A percentile compares a stretch with the other conserved stretches of the same genome.
Conservation (phyloP, 805 yeast genomes). For the Barnettozyma vustinii region DNA sequence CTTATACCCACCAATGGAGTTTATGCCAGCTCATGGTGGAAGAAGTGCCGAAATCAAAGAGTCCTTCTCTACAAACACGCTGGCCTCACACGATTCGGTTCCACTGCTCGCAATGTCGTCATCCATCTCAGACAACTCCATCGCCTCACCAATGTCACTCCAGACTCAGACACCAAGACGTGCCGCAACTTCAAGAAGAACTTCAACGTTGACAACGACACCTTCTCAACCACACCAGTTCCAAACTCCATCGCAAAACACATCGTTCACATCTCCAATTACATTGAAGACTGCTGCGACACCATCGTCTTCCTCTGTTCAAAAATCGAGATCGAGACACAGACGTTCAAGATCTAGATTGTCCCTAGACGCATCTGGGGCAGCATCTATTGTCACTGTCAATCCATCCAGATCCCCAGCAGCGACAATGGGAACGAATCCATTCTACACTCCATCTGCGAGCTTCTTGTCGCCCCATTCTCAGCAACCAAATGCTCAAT, state of each 20-base stretch:
- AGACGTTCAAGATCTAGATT: conserved; percentile 36
- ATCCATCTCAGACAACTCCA: conserved; percentile 22
- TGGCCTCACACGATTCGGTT: conserved; percentile 28
- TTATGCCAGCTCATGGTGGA: not conserved
- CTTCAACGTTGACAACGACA: conserved; percentile 29
- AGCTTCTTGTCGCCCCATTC: conserved; percentile 36
- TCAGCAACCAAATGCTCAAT: not conserved
- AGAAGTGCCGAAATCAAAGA: conserved; percentile 16
- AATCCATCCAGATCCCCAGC: conserved; percentile 30
- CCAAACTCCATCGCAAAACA: conserved; percentile 22
- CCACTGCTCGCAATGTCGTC: conserved; percentile 26
- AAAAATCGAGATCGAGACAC: conserved; percentile 29
- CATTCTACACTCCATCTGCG: conserved; percentile 43
- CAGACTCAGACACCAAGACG: conserved; percentile 32
- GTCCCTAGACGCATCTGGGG: conserved; percentile 32
- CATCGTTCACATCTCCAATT: conserved; percentile 11
- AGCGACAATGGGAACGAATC: conserved; percentile 31
- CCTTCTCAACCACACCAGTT: conserved; percentile 20
- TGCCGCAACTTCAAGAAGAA: conserved; percentile 17
- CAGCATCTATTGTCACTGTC: conserved; percentile 19
- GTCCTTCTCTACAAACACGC: conserved; percentile 30
- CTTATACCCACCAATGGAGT: conserved; percentile 19
- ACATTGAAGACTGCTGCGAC: conserved; percentile 8
- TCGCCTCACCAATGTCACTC: conserved; percentile 19
- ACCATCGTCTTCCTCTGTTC: conserved; percentile 12